Base-by-base conservation (phyloP, 768 basidiomycete species). In the Russula foetens region DNA sequence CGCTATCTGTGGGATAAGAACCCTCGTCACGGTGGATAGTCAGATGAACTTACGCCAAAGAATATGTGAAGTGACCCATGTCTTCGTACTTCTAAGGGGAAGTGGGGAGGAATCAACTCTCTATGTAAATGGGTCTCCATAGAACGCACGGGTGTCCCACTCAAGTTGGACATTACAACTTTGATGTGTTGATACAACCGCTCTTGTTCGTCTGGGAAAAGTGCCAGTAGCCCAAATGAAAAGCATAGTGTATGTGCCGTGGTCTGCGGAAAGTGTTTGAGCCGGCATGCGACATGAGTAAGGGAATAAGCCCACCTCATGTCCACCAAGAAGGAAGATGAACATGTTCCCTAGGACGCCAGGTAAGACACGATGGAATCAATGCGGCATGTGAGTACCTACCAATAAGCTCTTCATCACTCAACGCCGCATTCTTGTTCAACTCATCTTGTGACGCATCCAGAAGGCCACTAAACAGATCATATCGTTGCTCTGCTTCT, bases 131-230 rank as follows among this genome's bases (percentile, higher is more conserved):
- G 19, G 23, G 43, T 33, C 2, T n/a, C 9, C n/a, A 39, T 21
- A 9, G 33, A 7, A 2, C 19, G 1, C 26, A 51, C 45, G 19
- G 43, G 41, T 19, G 21, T 15, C 9, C 29, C 43, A 60, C 68
- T 65, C 1, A 47, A 47, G 41, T 64, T 70, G 41, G 72, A 58
- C 29, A 75, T 62, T 6, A 76, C 65, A 7, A 60, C 56, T 29
- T 67, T 71, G 58, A 76, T 74, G 61, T 72, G 74, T 58, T 70
- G 59, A 56, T 69, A 75, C 26, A 76, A 59, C 46, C 68, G 73
- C 51, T 73, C 76, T 66, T 80, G 79, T 55, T 75, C 72, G 0
- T 77, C 75, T 2, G 69, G 71, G 60, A 75, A 69, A 11, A 78
- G 65, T 0, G 78, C 79, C 4, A 80, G 70, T 52, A 79, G 58